Base-by-base conservation (phyloP, 306 rosid species). In the Albizia julibrissin region DNA sequence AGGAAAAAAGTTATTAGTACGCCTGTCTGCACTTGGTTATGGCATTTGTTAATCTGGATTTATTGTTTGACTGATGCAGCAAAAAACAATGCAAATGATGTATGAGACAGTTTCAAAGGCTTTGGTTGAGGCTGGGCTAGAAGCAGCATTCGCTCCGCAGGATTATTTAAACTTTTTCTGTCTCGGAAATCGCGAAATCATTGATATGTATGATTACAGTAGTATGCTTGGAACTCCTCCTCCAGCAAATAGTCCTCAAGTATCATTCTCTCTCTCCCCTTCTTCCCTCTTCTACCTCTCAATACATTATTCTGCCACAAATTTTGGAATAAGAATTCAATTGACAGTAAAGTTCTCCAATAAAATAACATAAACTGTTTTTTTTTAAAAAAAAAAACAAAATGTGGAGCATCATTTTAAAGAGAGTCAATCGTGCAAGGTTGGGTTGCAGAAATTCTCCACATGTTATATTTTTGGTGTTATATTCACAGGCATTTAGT, bases 1-100 rank as follows among this genome's bases (percentile, higher is more conserved):
- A 33, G 37, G 37, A 33, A 4, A 34, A 34, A 34, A 34, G 39
- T 5, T 34, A 34, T 5, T 34, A 34, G 39, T 34, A 34, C 7
- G 39, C 39, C 39, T 34, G 39, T 34, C 39, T 34, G 39, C 39
- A 1, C 19, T 27, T 27, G 26, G 43, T 62, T 49, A 46, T 74
- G 37, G 47, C 49, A 58, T 22, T 49, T 70, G 13, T 46, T 46
- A 46, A 61, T 74, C 75, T 42, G 14, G 71, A 24, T 8, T 7
- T 62, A 13, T 73, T 76, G 39, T 43, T 43, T 72, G 64, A 34
- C 78, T 81, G 79, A 49, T 87, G 67, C 92, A 95, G 99, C 61
- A 93, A 66, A 95, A 92, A 87, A 95, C 99, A 75, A 95, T 95
- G 99, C 98, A 95, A 89, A 95, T 92, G 97, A 95, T 95, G 99